Conservation (phyloP, 1,284 basidiomycete species). For the Malassezia restricta region DNA sequence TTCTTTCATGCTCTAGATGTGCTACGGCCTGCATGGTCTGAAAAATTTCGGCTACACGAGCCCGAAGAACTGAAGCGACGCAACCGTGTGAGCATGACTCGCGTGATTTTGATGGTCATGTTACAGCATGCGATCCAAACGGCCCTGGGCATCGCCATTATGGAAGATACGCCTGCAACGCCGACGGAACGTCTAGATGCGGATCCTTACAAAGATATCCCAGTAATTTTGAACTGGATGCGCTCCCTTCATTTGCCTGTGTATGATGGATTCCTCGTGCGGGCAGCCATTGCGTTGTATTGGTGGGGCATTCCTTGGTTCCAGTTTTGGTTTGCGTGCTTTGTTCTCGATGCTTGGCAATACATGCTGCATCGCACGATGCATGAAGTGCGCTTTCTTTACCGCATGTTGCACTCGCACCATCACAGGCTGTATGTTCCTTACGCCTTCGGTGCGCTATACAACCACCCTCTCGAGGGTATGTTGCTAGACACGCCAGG, state of each 20-base stretch:
- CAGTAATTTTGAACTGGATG: neutral
- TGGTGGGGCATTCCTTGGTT: constrained; percentile 82
- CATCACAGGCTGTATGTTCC: constrained; percentile 95
- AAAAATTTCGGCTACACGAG: constrained; percentile 77
- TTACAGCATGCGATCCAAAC: constrained; percentile 80
- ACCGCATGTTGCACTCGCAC: constrained; percentile 80
- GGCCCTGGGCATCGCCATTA: constrained; percentile 58
- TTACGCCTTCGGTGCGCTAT: constrained; percentile 90
- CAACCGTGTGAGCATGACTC: constrained; percentile 61
- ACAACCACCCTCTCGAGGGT: constrained; percentile 85
- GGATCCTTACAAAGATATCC: constrained; percentile 33
- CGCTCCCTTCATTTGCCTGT: constrained; percentile 47
- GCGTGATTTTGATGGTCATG: constrained; percentile 68
- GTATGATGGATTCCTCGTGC: constrained; percentile 51
- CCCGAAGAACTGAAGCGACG: constrained; percentile 63
- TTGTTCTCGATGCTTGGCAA: constrained; percentile 95
- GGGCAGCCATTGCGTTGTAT: constrained; percentile 61
- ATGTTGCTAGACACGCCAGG: constrained; percentile 79
- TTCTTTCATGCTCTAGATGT: constrained; percentile 70
- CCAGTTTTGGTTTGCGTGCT: constrained; percentile 71
- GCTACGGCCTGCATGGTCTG: constrained; percentile 60
- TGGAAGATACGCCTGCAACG: constrained; percentile 50
- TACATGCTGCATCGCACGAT: constrained; percentile 87
- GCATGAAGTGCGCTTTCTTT: constrained; percentile 82
- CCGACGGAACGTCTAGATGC: constrained; percentile 2